phyloP scores from a whole-genome alignment of 345 rosid species.

The Hevea brasiliensis region DNA sequence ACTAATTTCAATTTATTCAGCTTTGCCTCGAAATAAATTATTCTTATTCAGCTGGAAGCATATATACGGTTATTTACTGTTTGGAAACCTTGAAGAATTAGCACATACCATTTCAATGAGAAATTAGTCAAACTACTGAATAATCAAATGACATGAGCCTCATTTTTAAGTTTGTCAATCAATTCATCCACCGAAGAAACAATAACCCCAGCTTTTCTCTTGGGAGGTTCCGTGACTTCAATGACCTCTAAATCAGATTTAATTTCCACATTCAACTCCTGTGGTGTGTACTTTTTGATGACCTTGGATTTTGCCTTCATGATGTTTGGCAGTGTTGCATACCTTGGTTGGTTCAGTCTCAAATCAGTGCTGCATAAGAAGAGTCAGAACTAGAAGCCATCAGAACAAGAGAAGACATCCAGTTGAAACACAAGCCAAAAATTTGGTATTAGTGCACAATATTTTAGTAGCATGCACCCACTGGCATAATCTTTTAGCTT shows the following conservation, averaged over 20 bases:
- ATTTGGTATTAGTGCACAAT: not conserved
- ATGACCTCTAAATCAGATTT: slow-evolving; percentile 64
- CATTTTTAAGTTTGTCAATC: slow-evolving; percentile 72
- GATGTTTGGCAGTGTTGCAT: slow-evolving; percentile 91
- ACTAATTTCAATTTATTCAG: not conserved
- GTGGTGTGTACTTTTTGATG: slow-evolving; percentile 64
- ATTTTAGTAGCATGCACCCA: not conserved
- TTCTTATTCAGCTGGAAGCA: slow-evolving; percentile 10
- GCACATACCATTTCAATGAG: not conserved
- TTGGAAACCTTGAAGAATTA: not conserved
- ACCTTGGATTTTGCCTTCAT: slow-evolving; percentile 92
- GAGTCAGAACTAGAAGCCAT: not conserved
- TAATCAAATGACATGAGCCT: slow-evolving; percentile 57
- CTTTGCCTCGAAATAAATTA: not conserved
- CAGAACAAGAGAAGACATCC: not conserved
- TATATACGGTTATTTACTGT: not conserved
- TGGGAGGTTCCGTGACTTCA: slow-evolving; percentile 73
- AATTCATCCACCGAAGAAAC: slow-evolving; percentile 71
- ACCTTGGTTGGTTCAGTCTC: slow-evolving; percentile 92
- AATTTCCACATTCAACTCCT: slow-evolving; percentile 61
- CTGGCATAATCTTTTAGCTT: not conserved
- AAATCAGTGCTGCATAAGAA: slow-evolving; percentile 65
- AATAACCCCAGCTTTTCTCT: slow-evolving; percentile 72
- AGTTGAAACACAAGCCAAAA: not conserved
- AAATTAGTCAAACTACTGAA: not conserved